These are phyloP conservation scores for Cladosporium colombiae DNA, from an alignment of 2,329 filamentous ascomycete genomes.

Conservation along the genomic window DNA sequence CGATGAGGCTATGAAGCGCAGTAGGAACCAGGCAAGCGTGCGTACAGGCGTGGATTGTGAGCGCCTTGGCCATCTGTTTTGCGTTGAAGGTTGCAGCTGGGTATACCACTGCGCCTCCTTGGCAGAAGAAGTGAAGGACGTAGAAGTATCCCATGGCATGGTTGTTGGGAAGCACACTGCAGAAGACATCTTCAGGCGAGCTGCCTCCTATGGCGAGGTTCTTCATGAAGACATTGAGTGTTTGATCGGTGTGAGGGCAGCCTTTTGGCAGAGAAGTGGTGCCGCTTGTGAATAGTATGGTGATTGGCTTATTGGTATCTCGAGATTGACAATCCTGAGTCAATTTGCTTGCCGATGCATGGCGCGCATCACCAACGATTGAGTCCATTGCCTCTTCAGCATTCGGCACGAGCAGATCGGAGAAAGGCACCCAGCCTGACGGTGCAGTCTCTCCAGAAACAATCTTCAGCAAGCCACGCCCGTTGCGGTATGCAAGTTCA, in stretches of 20 bases:
- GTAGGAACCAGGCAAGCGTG: neutral
- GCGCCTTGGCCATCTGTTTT: neutral
- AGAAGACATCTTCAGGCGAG: neutral
- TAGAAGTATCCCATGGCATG: slow-evolving; percentile 11
- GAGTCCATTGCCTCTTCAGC: neutral
- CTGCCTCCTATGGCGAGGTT: neutral
- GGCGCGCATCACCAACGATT: neutral
- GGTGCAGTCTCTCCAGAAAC: neutral
- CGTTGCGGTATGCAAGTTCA: neutral
- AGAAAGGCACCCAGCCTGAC: neutral
- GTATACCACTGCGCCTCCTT: slow-evolving; percentile 3
- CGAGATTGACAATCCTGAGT: neutral
- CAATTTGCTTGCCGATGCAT: neutral
- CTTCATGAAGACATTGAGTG: slow-evolving; percentile 16
- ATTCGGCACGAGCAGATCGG: neutral
- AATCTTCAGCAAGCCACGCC: neutral
- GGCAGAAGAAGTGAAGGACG: slow-evolving; percentile 6
- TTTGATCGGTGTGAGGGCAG: slow-evolving; percentile 17
- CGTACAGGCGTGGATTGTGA: neutral
- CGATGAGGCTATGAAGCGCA: slow-evolving; percentile 3
- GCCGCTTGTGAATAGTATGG: slow-evolving; percentile 17
- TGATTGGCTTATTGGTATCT: neutral
- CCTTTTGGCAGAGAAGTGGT: slow-evolving; percentile 23
- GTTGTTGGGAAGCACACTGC: slow-evolving; percentile 1
- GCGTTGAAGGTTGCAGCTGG: slow-evolving; percentile 1